Conservation (phyloP, 208 protist species). For the Crithidia acanthocephali region DNA sequence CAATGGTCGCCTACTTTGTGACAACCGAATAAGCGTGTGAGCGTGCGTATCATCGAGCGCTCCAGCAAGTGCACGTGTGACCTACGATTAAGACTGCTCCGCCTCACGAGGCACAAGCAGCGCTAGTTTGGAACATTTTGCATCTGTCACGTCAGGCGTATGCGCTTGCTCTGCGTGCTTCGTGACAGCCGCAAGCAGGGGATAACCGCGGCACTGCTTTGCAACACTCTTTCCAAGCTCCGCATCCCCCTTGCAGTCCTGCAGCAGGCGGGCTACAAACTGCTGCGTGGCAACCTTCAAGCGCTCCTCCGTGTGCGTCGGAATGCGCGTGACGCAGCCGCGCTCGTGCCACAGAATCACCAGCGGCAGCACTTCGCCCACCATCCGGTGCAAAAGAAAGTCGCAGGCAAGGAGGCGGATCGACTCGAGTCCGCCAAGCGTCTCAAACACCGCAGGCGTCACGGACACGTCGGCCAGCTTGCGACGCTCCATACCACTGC, state of each 20-base stretch:
- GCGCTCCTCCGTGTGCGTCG: constrained; percentile 74
- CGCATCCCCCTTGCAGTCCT: constrained; percentile 15
- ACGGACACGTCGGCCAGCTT: constrained; percentile 58
- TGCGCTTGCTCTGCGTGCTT: neutral
- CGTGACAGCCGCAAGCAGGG: constrained; percentile 1
- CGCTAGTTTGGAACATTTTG: neutral
- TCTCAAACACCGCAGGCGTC: constrained; percentile 54
- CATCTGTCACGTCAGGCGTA: neutral
- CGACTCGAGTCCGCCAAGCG: constrained; percentile 55
- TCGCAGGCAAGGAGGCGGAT: constrained; percentile 60
- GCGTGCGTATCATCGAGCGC: no score
- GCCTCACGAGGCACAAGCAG: constrained; percentile 3
- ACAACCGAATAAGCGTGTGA: no score
- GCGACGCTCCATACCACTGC: constrained; percentile 54
- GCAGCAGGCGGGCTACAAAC: constrained; percentile 30
- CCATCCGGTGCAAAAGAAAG: constrained; percentile 75
- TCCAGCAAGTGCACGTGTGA: no score
- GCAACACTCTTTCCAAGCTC: constrained; percentile 18
- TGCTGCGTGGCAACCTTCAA: constrained; percentile 41
- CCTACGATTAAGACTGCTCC: no score
- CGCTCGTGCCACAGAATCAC: constrained; percentile 82
- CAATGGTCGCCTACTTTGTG: no score
- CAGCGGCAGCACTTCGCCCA: constrained; percentile 78
- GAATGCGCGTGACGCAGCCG: constrained; percentile 59
- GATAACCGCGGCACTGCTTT: constrained; percentile 21